Conservation (phyloP, 2,329 filamentous ascomycete species). For the Aspergillus fructus region DNA sequence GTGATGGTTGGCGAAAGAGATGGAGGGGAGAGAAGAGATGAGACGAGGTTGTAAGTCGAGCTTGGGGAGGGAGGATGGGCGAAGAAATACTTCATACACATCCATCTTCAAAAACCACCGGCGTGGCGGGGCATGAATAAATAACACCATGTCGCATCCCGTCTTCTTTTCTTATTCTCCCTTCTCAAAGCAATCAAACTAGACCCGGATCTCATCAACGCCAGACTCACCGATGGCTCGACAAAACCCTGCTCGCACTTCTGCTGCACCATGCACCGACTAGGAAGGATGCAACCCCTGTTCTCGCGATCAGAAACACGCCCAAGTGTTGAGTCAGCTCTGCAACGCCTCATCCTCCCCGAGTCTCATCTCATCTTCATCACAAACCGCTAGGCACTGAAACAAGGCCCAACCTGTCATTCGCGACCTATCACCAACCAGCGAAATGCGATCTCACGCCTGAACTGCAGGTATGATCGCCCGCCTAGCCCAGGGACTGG, state of each 20-base stretch:
- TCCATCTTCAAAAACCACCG: neutral
- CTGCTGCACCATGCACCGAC: neutral
- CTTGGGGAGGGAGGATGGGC: neutral
- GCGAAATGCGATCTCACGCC: neutral
- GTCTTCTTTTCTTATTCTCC: neutral
- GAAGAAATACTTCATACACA: neutral
- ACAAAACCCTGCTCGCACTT: neutral
- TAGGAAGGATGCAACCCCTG: constrained; percentile 1
- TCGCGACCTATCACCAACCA: neutral
- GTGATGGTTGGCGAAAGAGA: neutral
- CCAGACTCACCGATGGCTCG: neutral
- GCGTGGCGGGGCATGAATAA: neutral
- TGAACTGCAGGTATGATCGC: neutral
- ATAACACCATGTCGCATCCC: neutral
- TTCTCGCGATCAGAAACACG: neutral
- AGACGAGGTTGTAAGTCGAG: neutral
- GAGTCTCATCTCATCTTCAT: neutral
- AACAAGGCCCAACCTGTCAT: neutral
- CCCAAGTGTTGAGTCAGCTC: neutral
- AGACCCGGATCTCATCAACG: neutral
- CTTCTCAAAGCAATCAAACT: neutral
- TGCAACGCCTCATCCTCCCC: neutral
- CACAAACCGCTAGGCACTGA: neutral
- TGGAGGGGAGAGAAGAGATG: neutral
- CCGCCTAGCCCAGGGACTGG: neutral